These are phyloP conservation scores for Pichia kluyveri DNA, from an alignment of 805 yeast genomes.

Conservation along the genomic window DNA sequence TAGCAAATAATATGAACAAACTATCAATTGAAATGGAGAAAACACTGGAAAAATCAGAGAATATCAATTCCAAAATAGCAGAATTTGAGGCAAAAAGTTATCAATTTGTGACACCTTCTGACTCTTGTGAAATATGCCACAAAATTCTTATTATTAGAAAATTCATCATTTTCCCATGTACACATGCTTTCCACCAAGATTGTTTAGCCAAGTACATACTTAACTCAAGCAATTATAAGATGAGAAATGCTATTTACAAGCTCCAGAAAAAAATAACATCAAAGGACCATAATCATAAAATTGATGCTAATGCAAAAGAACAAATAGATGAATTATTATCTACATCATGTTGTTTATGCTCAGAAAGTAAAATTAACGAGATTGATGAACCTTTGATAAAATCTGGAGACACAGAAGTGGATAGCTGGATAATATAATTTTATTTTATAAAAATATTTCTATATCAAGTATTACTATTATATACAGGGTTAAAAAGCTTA, in stretches of 20 bases:
- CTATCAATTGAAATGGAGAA: conserved; percentile 69
- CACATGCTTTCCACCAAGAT: conserved; percentile 82
- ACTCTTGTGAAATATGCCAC: conserved; percentile 67
- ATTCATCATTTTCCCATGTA: conserved; percentile 81
- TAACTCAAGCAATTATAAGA: conserved; percentile 55
- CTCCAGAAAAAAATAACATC: conserved; percentile 36
- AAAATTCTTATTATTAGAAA: conserved; percentile 61
- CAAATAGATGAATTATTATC: conserved; percentile 55
- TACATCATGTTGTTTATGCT: conserved; percentile 66
- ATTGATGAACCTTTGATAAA: conserved; percentile 57
- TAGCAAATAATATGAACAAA: conserved; percentile 56
- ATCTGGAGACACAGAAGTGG: conserved; percentile 28
- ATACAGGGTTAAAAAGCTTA: neutral
- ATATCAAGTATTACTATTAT: neutral
- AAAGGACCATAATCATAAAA: conserved; percentile 25
- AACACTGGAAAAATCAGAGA: conserved; percentile 50
- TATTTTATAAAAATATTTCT: neutral
- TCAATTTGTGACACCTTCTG: conserved; percentile 72
- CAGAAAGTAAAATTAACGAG: conserved; percentile 59
- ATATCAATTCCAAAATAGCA: conserved; percentile 51
- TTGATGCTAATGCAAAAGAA: conserved; percentile 22
- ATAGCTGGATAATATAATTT: conserved; percentile 41
- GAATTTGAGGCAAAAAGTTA: conserved; percentile 41
- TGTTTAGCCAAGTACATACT: conserved; percentile 62
- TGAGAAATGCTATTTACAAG: conserved; percentile 52